Evolutionary conservation across 192 early-diverging fungal genomes (phyloP).

Genomic region (Neocallimastix lanati): DNA sequence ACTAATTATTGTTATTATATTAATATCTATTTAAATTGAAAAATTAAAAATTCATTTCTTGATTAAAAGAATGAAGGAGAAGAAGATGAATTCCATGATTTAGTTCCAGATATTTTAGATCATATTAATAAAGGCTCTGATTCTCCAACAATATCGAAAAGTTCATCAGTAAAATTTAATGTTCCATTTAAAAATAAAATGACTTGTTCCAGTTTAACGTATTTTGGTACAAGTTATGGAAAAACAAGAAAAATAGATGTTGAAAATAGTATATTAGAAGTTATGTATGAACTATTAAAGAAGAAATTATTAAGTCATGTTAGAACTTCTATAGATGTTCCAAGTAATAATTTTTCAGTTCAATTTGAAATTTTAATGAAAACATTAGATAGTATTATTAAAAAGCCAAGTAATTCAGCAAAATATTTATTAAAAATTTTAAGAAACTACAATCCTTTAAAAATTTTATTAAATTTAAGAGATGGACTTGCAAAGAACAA

Average conservation of each 20-base stretch:
- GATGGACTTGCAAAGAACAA: neutral
- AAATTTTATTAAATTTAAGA: neutral
- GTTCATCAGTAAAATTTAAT: neutral
- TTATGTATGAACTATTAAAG: neutral
- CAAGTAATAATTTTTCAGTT: neutral
- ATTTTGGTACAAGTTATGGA: neutral
- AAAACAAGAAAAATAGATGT: neutral
- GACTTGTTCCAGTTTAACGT: neutral
- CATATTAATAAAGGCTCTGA: neutral
- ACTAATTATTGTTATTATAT: too few relatives aligned
- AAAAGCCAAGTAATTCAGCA: neutral
- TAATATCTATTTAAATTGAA: too few relatives aligned
- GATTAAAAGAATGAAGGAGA: neutral
- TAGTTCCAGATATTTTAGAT: neutral
- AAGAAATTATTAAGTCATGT: neutral
- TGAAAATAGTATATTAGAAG: neutral
- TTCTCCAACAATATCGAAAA: neutral
- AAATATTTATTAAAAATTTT: neutral
- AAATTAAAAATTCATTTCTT: too few relatives aligned
- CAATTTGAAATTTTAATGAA: neutral
- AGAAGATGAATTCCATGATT: neutral
- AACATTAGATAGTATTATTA: neutral
- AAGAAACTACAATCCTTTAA: neutral
- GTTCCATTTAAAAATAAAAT: neutral
- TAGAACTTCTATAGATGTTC: neutral